A percentile compares a stretch with the other conserved stretches of the same genome.
phyloP scores from a whole-genome alignment of 2,329 filamentous ascomycete species.

The Alternaria arborescens region DNA sequence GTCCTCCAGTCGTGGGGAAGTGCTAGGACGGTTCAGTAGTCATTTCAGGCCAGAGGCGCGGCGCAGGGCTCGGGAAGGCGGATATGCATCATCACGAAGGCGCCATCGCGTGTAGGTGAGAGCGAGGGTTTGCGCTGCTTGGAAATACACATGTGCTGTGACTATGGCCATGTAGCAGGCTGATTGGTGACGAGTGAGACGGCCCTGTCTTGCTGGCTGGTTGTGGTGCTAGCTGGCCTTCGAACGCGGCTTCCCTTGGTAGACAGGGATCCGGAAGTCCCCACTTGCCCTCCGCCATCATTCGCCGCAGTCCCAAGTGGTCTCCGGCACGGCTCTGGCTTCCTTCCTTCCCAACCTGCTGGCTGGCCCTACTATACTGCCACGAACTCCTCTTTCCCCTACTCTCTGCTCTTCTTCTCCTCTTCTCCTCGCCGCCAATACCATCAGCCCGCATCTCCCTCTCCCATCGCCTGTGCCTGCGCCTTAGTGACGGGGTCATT shows the following conservation, averaged over 20 bases:
- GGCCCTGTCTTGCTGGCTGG: slow-evolving; percentile 1
- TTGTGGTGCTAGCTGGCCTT: slow-evolving; percentile 4
- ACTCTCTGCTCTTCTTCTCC: slow-evolving; percentile 10
- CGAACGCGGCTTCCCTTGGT: slow-evolving; percentile 11
- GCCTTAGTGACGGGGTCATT: slow-evolving; percentile 31
- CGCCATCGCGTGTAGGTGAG: not conserved
- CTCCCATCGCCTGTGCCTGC: slow-evolving; percentile 8
- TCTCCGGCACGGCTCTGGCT: slow-evolving; percentile 29
- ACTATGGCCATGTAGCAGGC: not conserved
- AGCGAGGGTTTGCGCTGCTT: not conserved
- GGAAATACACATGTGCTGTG: slow-evolving; percentile 2
- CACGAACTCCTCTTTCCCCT: slow-evolving; percentile 10
- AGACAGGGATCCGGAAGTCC: slow-evolving; percentile 15
- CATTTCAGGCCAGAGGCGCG: not conserved
- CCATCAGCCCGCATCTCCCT: not conserved
- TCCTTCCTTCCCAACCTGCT: slow-evolving; percentile 21
- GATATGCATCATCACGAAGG: not conserved
- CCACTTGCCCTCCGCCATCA: slow-evolving; percentile 28
- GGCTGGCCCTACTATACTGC: slow-evolving; percentile 13
- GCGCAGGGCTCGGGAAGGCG: slow-evolving; percentile 4
- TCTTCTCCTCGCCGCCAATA: slow-evolving; percentile 5
- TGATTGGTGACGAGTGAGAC: not conserved
- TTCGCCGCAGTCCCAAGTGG: slow-evolving; percentile 33
- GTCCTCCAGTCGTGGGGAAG: slow-evolving; percentile 27
- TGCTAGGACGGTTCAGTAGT: slow-evolving; percentile 6